Evolutionary conservation across 768 basidiomycete genomes (phyloP).

Genomic region (Phylloporus sp.): DNA sequence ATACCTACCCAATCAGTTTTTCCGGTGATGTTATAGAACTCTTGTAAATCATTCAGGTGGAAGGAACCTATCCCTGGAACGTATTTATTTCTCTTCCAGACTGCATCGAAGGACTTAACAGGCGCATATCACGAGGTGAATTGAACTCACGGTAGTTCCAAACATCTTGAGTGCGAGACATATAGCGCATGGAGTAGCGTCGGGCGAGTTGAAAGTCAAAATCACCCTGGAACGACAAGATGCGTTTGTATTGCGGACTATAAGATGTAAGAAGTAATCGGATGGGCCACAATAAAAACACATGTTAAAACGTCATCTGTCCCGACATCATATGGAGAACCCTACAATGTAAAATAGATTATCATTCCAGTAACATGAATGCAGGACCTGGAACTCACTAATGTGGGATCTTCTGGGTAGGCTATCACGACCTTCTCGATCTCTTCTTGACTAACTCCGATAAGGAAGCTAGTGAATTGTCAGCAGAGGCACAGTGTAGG

Average conservation of each 20-base stretch:
- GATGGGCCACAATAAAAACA: not conserved
- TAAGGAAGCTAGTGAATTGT: conserved; percentile 7
- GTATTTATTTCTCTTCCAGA: conserved; percentile 15
- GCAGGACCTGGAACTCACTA: not conserved
- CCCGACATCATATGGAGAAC: conserved; percentile 28
- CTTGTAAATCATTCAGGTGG: conserved; percentile 15
- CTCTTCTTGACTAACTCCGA: conserved; percentile 5
- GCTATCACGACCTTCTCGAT: not conserved
- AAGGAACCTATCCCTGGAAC: conserved; percentile 15
- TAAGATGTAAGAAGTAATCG: not conserved
- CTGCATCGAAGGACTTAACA: not conserved
- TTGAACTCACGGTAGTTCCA: conserved; percentile 10
- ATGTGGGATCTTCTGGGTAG: conserved; percentile 5
- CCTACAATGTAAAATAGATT: conserved; percentile 3
- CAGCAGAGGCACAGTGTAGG: not conserved
- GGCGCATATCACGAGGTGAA: not conserved
- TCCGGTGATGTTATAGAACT: conserved; percentile 9
- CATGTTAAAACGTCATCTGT: conserved; percentile 12
- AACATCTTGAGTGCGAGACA: conserved; percentile 12
- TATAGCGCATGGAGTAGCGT: conserved; percentile 3
- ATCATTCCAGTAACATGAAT: not conserved
- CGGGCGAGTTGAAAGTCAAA: conserved; percentile 4
- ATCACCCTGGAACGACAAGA: conserved; percentile 18
- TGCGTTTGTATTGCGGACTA: not conserved
- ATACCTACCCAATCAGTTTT: conserved; percentile 10